Conservation (phyloP, 2,329 filamentous ascomycete species). For the Mariannaea sp. region DNA sequence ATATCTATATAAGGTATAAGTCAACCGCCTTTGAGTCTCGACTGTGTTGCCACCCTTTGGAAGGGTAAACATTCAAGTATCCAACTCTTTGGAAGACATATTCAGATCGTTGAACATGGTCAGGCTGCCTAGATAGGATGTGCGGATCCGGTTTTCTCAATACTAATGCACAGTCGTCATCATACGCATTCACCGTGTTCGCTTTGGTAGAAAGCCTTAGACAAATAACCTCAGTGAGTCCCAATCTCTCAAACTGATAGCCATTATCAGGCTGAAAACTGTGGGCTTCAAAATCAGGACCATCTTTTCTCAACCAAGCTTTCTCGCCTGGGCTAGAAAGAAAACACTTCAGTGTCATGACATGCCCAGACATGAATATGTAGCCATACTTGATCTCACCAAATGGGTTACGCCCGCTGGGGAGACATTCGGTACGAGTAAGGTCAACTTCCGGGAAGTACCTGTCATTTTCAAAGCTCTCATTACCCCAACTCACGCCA, state of each 20-base stretch:
- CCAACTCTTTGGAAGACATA: constrained; percentile 1
- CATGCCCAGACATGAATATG: constrained; percentile 27
- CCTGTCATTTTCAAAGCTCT: constrained; percentile 14
- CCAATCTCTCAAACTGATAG: not conserved
- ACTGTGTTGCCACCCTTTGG: not conserved
- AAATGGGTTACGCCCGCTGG: constrained; percentile 18
- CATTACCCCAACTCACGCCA: constrained; percentile 28
- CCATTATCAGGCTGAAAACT: constrained; percentile 9
- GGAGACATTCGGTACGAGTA: constrained; percentile 18
- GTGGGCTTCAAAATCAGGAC: constrained; percentile 17
- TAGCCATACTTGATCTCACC: constrained; percentile 27
- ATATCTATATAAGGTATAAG: not conserved
- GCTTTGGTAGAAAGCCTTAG: constrained; percentile 2
- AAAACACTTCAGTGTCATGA: constrained; percentile 11
- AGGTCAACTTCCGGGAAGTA: constrained; percentile 23
- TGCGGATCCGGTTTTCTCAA: not conserved
- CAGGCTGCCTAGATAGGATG: not conserved
- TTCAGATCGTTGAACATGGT: not conserved
- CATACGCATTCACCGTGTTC: not conserved
- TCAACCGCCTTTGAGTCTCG: not conserved
- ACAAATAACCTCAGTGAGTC: not conserved
- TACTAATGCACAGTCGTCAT: not conserved
- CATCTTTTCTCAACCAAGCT: constrained; percentile 18
- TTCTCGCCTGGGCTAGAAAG: constrained; percentile 5
- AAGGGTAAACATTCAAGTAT: not conserved